These are phyloP conservation scores for Aureobasidium melanogenum DNA, from an alignment of 2,329 filamentous ascomycete genomes.

Conservation along the genomic window DNA sequence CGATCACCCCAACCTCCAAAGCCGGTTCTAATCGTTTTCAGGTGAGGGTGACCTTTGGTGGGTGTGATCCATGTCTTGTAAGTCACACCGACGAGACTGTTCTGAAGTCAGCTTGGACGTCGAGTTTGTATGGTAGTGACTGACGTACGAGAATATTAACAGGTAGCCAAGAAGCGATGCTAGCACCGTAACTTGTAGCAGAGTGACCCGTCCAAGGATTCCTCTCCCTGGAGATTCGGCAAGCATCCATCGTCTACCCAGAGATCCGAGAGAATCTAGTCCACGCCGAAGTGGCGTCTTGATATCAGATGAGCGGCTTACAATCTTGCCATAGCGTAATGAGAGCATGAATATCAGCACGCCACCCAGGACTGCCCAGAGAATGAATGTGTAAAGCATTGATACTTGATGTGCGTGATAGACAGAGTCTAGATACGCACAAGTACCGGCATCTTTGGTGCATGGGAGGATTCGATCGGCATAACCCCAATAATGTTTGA, in stretches of 20 bases:
- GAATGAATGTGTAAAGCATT: constrained; percentile 48
- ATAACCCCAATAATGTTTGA: constrained; percentile 47
- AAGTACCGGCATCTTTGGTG: constrained; percentile 48
- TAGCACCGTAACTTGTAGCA: constrained; percentile 58
- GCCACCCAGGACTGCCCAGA: constrained; percentile 46
- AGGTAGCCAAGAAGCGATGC: constrained; percentile 52
- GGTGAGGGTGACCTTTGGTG: constrained; percentile 44
- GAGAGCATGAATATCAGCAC: constrained; percentile 38
- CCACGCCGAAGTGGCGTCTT: constrained; percentile 21
- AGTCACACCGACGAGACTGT: constrained; percentile 51
- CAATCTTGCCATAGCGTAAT: constrained; percentile 18
- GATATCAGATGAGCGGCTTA: not conserved
- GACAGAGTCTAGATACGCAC: constrained; percentile 48
- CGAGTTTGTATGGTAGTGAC: no score
- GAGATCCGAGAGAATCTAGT: constrained; percentile 31
- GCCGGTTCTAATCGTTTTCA: constrained; percentile 56
- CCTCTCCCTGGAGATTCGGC: constrained; percentile 45
- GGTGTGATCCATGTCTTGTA: constrained; percentile 65
- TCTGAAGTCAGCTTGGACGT: not conserved
- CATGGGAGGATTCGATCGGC: constrained; percentile 46
- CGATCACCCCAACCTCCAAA: constrained; percentile 62
- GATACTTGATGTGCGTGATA: constrained; percentile 46
- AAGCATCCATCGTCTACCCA: constrained; percentile 47
- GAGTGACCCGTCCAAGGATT: constrained; percentile 59
- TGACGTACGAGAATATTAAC: constrained; percentile 50